Percentiles rank a stretch among this genome's conserved stretches.
phyloP scores from a whole-genome alignment of 768 basidiomycete species.

The Auriscalpium microsporum region DNA sequence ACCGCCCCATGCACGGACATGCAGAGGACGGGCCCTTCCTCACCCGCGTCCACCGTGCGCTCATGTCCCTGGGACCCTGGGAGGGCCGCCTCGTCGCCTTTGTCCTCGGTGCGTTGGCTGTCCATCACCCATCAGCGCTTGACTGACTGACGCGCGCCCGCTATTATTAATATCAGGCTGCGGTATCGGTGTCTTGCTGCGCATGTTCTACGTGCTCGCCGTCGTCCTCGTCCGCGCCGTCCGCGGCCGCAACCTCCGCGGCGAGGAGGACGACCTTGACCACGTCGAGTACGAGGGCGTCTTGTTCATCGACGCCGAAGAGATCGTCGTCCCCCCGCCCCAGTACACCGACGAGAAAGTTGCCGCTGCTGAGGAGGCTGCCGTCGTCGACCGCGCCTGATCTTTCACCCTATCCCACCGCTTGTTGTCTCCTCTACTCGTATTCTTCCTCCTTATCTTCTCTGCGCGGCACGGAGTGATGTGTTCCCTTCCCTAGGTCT shows the following conservation, averaged over 20 bases:
- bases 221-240: constrained; percentile 54
- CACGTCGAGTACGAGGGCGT: not conserved
- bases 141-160: not conserved
- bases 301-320: constrained; percentile 3
- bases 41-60: constrained; percentile 51
- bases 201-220: constrained; percentile 71
- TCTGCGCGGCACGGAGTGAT: too few relatives aligned
- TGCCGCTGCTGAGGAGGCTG: not conserved
- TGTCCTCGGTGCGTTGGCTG: constrained; percentile 53
- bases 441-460: too few relatives aligned
- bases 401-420: too few relatives aligned
- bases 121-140: not conserved
- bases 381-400: not conserved
- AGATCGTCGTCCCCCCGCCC: constrained; percentile 2
- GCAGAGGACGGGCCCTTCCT: constrained; percentile 35
- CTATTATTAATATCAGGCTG: constrained; percentile 41
- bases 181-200: constrained; percentile 71
- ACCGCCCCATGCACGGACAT: constrained; percentile 11
- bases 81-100: constrained; percentile 79
- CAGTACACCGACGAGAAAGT: constrained; percentile 4
- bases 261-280: constrained; percentile 24
- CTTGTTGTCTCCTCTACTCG: too few relatives aligned
- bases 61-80: constrained; percentile 71
- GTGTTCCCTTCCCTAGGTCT: too few relatives aligned
- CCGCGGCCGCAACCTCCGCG: constrained; percentile 22